Evolutionary conservation across 2,329 filamentous ascomycete genomes (phyloP).

Genomic region (Colletotrichum tofieldiae): DNA sequence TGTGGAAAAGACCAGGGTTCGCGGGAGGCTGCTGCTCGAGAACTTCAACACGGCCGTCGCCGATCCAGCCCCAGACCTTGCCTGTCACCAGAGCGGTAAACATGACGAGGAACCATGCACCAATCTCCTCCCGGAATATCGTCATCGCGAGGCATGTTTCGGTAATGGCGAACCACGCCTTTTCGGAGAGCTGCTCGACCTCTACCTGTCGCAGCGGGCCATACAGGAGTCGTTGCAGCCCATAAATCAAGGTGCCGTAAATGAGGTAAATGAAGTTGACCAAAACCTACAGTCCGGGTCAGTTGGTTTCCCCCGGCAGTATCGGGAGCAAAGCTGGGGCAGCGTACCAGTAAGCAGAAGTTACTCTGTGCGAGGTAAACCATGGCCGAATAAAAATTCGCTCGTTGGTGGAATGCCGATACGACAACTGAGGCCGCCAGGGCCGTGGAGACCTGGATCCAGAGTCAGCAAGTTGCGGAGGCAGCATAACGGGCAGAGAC

Average conservation of each 20-base stretch:
- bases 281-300: constrained; percentile 75
- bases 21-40: constrained; percentile 95
- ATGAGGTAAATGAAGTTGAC: constrained; percentile 90
- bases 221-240: constrained; percentile 90
- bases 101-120: constrained; percentile 96
- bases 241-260: constrained; percentile 86
- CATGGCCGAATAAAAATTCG: constrained; percentile 98
- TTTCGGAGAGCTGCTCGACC: constrained; percentile 96
- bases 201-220: constrained; percentile 93
- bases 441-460: constrained; percentile 80
- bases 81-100: constrained; percentile 93
- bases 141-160: constrained; percentile 99
- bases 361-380: constrained; percentile 98
- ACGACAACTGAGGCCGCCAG: constrained; percentile 88
- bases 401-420: constrained; percentile 93
- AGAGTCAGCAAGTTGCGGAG: constrained; percentile 39
- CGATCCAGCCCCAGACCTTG: constrained; percentile 99
- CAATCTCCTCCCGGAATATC: constrained; percentile 95
- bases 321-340: neutral
- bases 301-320: constrained; percentile 2
- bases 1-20: constrained; percentile 91
- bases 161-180: constrained; percentile 97
- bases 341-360: constrained; percentile 87
- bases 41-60: constrained; percentile 92
- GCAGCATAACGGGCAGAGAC: neutral